Percentiles rank a stretch among this genome's conserved stretches.
These are phyloP conservation scores for Candida tetrigidarum DNA, from an alignment of 1,139 yeast genomes.

Conservation along the genomic window DNA sequence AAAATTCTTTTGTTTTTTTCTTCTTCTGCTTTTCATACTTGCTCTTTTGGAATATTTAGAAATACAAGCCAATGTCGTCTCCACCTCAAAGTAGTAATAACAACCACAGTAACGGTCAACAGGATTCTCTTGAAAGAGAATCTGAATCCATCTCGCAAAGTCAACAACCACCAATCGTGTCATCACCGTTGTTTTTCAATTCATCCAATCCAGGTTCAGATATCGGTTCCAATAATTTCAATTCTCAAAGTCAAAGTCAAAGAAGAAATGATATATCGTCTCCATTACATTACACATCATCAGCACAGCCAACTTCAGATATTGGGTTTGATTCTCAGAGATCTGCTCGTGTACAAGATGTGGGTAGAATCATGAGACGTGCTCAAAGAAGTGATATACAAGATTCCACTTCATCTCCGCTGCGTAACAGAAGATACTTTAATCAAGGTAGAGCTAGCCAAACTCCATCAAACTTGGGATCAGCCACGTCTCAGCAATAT, in stretches of 20 bases:
- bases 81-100: constrained; percentile 33
- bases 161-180: constrained; percentile 47
- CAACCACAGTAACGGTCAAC: constrained; percentile 9
- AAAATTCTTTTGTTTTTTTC: constrained; percentile 1
- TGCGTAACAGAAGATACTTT: constrained; percentile 40
- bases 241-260: constrained; percentile 20
- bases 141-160: constrained; percentile 41
- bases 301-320: constrained; percentile 43
- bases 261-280: constrained; percentile 37
- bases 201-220: constrained; percentile 52
- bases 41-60: not conserved
- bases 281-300: constrained; percentile 51
- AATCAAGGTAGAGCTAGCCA: constrained; percentile 16
- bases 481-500: constrained; percentile 32
- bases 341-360: constrained; percentile 43
- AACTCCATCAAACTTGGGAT: constrained; percentile 17
- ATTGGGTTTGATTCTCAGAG: constrained; percentile 24
- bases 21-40: constrained; percentile 2
- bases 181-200: constrained; percentile 70
- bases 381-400: constrained; percentile 47
- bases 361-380: constrained; percentile 47
- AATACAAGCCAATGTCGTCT: constrained; percentile 28
- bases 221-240: constrained; percentile 22
- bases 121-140: constrained; percentile 20
- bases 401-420: constrained; percentile 47